A percentile compares a stretch with the other conserved stretches of the same genome.
Evolutionary conservation across 306 rosid genomes (phyloP).

Genomic region (Rubus idaeus): DNA sequence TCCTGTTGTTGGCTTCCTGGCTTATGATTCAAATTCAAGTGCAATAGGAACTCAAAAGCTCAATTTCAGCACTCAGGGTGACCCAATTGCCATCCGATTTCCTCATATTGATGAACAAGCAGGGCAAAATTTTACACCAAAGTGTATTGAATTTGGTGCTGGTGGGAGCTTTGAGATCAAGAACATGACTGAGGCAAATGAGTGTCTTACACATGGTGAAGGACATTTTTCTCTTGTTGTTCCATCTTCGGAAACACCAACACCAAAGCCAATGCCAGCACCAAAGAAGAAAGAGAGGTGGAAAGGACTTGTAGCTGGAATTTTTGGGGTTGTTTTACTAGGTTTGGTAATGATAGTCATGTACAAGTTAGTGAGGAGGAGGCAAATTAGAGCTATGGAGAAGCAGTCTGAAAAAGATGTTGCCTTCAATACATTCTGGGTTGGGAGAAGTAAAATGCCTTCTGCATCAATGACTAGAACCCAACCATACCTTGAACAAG

Average conservation of each 20-base stretch:
- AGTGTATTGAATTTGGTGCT: conserved; percentile 54
- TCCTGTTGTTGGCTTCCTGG: conserved; percentile 68
- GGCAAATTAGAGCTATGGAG: conserved; percentile 54
- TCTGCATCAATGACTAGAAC: conserved; percentile 75
- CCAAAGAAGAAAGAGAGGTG: conserved; percentile 9
- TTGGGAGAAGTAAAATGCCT: conserved; percentile 84
- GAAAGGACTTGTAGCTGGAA: conserved; percentile 47
- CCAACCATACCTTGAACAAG: conserved; percentile 66
- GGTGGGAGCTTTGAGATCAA: conserved; percentile 45
- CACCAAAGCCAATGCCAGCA: neutral
- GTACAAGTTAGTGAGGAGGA: conserved; percentile 39
- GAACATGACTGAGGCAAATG: conserved; percentile 44
- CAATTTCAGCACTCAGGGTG: conserved; percentile 29
- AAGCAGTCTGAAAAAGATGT: conserved; percentile 56
- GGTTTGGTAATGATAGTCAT: conserved; percentile 30
- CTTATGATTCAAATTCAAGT: conserved; percentile 44
- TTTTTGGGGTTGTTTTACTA: conserved; percentile 43
- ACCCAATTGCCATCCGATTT: conserved; percentile 55
- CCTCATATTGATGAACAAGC: conserved; percentile 5
- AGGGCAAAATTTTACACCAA: conserved; percentile 34
- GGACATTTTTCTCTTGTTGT: conserved; percentile 70
- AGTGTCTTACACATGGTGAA: conserved; percentile 38
- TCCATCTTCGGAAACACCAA: conserved; percentile 18
- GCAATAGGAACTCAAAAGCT: conserved; percentile 31
- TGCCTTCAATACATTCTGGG: conserved; percentile 61